Evolutionary conservation across 176 grass and related monocot species (phyloP).

Genomic region (Eleusine indica): DNA sequence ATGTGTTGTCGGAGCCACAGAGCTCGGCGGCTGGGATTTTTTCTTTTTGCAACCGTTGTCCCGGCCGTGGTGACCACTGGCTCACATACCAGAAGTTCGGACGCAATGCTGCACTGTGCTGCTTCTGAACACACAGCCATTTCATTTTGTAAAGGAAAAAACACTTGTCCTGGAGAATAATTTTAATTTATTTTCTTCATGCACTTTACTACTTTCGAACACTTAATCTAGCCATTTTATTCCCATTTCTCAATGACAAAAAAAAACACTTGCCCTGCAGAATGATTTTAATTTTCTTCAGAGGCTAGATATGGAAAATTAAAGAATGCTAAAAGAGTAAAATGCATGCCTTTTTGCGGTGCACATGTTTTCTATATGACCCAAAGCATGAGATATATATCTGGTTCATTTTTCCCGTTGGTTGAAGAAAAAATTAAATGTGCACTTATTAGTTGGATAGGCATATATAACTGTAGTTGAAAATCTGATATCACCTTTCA

Average conservation of each 20-base stretch:
- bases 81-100: neutral
- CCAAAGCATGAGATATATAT: neutral
- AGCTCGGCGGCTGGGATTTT: neutral
- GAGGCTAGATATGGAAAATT: too few species aligned
- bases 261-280: too few species aligned
- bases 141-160: neutral
- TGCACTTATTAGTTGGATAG: neutral
- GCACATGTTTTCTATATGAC: neutral
- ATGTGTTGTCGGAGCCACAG: conserved; percentile 54
- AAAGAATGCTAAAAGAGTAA: too few species aligned
- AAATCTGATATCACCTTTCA: too few species aligned
- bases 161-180: neutral
- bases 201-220: too few species aligned
- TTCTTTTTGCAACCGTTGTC: neutral
- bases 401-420: neutral
- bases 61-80: neutral
- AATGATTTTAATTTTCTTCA: too few species aligned
- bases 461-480: too few species aligned
- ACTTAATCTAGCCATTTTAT: too few species aligned
- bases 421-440: neutral
- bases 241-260: too few species aligned
- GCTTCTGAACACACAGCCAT: neutral
- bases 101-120: neutral
- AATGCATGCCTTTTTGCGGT: neutral
- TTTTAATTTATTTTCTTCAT: too few species aligned